Evolutionary conservation across 768 basidiomycete genomes (phyloP).

Genomic region (Termitomyces sp.): DNA sequence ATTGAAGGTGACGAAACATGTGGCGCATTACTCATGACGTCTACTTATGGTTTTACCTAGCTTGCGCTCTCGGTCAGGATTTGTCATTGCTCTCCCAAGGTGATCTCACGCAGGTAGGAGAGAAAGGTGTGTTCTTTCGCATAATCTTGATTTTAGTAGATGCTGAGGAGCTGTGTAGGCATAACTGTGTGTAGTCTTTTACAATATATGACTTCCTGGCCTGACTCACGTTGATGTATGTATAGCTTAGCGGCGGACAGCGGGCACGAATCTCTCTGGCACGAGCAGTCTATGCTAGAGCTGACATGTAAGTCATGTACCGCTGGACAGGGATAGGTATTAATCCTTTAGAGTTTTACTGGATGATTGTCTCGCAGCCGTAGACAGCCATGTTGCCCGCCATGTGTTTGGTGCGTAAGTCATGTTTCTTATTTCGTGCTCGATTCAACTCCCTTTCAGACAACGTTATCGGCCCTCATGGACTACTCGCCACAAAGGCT

Average conservation of each 20-base stretch:
- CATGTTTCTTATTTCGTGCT: not conserved
- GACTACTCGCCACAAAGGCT: constrained; percentile 78
- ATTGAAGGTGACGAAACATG: constrained; percentile 54
- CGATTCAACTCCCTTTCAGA: constrained; percentile 35
- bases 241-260: constrained; percentile 76
- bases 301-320: constrained; percentile 61
- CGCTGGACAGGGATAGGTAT: not conserved
- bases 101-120: constrained; percentile 82
- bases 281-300: constrained; percentile 85
- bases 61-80: constrained; percentile 84
- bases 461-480: constrained; percentile 81
- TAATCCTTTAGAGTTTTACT: constrained; percentile 52
- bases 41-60: constrained; percentile 24
- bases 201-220: not conserved
- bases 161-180: constrained; percentile 21
- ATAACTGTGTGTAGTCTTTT: constrained; percentile 45
- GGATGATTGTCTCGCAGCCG: constrained; percentile 86
- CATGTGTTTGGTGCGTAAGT: constrained; percentile 67
- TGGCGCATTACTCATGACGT: not conserved
- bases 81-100: constrained; percentile 74
- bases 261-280: constrained; percentile 81
- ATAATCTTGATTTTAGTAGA: not conserved
- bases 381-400: constrained; percentile 83
- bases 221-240: not conserved
- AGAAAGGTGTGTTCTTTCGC: constrained; percentile 53